Evolutionary conservation across 2,329 filamentous ascomycete species (phyloP).

Genomic region (Trichoderma guizhouense): DNA sequence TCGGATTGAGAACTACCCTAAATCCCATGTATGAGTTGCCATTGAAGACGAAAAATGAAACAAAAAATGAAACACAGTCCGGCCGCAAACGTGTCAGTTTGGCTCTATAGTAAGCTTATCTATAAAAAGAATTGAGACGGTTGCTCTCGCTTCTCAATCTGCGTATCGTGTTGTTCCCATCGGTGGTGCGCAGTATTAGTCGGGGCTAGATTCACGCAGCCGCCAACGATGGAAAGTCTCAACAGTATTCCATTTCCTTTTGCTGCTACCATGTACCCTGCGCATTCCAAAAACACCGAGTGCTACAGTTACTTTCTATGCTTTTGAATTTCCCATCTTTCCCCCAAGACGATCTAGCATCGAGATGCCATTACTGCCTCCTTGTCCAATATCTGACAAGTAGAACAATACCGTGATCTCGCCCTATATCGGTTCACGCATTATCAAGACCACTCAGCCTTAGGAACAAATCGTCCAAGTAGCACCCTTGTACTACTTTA

Average conservation of each 20-base stretch:
- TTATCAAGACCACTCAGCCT: neutral
- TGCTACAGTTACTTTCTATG: neutral
- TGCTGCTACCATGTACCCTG: neutral
- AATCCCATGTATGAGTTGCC: neutral
- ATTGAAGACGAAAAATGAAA: neutral
- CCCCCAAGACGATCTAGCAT: neutral
- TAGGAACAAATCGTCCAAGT: neutral
- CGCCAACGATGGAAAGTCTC: neutral
- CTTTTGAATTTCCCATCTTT: rapidly evolving
- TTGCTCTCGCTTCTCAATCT: neutral
- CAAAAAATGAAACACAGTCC: neutral
- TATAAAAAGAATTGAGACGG: neutral
- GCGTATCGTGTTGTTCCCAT: neutral
- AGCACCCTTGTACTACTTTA: neutral
- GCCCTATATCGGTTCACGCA: neutral
- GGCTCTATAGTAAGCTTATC: neutral
- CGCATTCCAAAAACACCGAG: neutral
- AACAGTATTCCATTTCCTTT: neutral
- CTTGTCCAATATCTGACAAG: neutral
- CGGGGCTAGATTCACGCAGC: neutral
- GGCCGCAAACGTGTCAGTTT: neutral
- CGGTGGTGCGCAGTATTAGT: neutral
- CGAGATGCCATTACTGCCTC: neutral
- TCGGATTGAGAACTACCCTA: neutral
- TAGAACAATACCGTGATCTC: neutral